Evolutionary conservation across 306 rosid species (phyloP), one percentile per base, ranked within the genome.

Genomic region (Delonix regia): DNA sequence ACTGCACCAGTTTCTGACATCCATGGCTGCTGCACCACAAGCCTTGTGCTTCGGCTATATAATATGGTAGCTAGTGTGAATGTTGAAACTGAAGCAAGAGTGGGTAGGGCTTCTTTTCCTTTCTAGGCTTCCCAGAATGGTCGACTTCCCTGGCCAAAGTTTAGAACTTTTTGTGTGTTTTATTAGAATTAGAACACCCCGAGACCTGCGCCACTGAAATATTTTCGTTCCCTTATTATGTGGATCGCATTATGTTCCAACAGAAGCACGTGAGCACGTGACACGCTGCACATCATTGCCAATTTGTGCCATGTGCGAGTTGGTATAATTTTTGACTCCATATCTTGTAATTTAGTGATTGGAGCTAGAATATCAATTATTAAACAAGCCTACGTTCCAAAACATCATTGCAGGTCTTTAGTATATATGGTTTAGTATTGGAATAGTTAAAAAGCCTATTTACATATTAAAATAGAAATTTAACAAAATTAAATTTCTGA

Each of bases 1-100:
- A 34, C 84, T 39, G 71, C 82, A 78, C 78, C 75, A 80, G 22
- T 62, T 84, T 78, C 78, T 55, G 19, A 76, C 39, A 53, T 88
- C 89, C 94, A 81, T 81, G 71, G 19, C 39, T 73, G 44, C 44
- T 3, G 8, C 21, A 48, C 21, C 56, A 6, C 56, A 16, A 63
- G 27, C n/a, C 64, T 25, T 16, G 11, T 57, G 36, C 38, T 57
- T 24, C 34, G 63, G 34, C 10, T 56, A 12, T 56, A 11, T 10
- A n/a, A n/a, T n/a, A n/a, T n/a, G n/a, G n/a, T n/a, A n/a, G n/a
- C 34, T 1, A 12, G 63, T 22, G 11, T 56, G 64, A 13, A 5
- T 13, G 14, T 25, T 57, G 64, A n/a, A 57, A 18, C 25, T 4
- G 1, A 24, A n/a, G 63, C 33, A 30, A 30, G 33, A 30, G 33